Evolutionary conservation across 495 filamentous ascomycete species (phyloP), one percentile per base, ranked within the genome.

Genomic region (Penicillium bovifimosum): DNA sequence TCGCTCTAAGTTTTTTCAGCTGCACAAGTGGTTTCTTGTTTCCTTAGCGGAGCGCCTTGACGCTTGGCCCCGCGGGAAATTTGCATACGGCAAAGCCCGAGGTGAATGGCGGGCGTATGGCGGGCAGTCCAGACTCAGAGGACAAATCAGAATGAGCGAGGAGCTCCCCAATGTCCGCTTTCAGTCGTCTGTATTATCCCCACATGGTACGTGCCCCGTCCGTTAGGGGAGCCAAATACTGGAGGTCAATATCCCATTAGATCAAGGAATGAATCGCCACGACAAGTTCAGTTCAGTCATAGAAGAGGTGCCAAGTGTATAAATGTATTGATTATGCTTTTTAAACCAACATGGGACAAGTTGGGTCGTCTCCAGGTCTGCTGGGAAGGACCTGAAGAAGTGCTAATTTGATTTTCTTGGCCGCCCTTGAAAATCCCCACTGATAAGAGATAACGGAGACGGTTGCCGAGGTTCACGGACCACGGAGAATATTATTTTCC

Each of bases 401-500:
- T 2, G 2, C 20, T 24, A 4, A 24, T 2, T 24, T 24, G 20
- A 24, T 2, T 24, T 24, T 24, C 4, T 24, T 24, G 20, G 20
- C 4, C 20, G 20, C 20, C 20, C 20, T 4, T 24, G 20, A 4
- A 35, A 38, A n/a, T 38, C 24, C 46, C 24, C 20, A 26, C 24
- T 5, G 16, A 16, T 16, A n/a, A 24, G 20, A 24, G 20, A 24
- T 24, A 24, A 39, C 17, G 38, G 49, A 42, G 49, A 32, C 8
- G 18, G 5, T 42, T 50, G 39, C 49, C 49, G 39, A 43, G 49
- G 49, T 43, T 14, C 49, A 51, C 32, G 31, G 44, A 36, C 2
- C 13, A 47, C 35, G 44, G 44, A 47, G 31, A 24, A 24, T 24
- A 24, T 24, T 4, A 24, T 24, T 24, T 4, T 24, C 20, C 20